Evolutionary conservation across 805 yeast species (phyloP), one percentile per base, ranked within the genome.

Genomic region (Candida anglica): DNA sequence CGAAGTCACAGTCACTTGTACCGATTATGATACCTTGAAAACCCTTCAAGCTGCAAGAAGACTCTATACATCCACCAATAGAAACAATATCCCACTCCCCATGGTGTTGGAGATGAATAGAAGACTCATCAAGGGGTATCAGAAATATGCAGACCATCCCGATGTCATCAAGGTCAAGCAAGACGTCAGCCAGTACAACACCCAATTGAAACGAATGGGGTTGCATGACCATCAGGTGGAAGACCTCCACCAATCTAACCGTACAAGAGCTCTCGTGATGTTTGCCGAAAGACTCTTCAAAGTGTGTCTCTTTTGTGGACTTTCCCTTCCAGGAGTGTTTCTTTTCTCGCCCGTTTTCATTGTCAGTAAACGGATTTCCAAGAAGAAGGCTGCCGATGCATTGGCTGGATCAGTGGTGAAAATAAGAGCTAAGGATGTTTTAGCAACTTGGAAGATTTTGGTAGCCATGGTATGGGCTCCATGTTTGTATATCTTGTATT

Each of bases 401-500:
- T 48, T 66, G 32, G 64, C 59, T 3, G 56, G 52, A 2, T 61
- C 68, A 1, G 53, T 54, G 15, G 72, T 66, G 7, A 66, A 66
- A 34, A 53, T 66, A 39, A 55, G 60, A 32, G 72, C 69, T 25
- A 56, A 50, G 13, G 71, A 66, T 46, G 71, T 66, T 16, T 46
- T 66, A 30, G 60, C 66, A 5, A 60, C 70, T 1, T 66, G 71
- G 71, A 66, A 66, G 40, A 63, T 63, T 13, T 41, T 66, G 19
- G 71, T 66, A 21, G 70, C 71, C 0, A 47, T 66, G 31, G 64
- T 56, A 1, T 43, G 63, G 21, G 71, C 71, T 1, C 71, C 71
- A 4, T 47, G 53, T 22, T 50, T 66, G 16, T 65, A 66, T 40
- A 54, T 60, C 3, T 60, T 65, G 29, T 65, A 62, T 46, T 63